Conservation (phyloP, 139 green algal genomes). For the Volvox africanus region DNA sequence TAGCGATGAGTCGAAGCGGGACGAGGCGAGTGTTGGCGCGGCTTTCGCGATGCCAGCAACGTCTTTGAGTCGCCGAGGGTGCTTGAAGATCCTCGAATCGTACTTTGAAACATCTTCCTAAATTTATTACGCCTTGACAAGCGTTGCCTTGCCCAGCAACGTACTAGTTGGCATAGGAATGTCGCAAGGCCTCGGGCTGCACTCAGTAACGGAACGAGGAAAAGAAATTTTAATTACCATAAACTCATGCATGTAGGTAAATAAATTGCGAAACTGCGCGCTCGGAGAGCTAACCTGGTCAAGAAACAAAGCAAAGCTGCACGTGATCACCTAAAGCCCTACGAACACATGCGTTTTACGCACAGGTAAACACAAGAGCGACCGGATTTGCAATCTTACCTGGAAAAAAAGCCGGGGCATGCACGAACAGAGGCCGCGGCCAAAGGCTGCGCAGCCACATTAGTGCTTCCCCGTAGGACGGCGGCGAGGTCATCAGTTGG, state of each 20-base stretch:
- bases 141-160: constrained; percentile 11
- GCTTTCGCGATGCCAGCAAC: background rate
- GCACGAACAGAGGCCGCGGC: background rate
- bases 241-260: background rate
- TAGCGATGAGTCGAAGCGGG: background rate
- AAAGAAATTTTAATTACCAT: too few relatives aligned
- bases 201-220: background rate
- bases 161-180: constrained; percentile 36
- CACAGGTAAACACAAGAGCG: background rate
- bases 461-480: background rate
- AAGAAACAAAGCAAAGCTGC: too few relatives aligned
- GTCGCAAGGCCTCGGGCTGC: constrained; percentile 30
- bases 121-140: constrained; percentile 30
- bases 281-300: too few relatives aligned
- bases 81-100: background rate
- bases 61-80: background rate
- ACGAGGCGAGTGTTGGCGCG: background rate
- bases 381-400: background rate
- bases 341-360: too few relatives aligned
- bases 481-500: constrained; percentile 18
- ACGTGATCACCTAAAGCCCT: too few relatives aligned
- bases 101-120: background rate
- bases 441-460: too few relatives aligned
- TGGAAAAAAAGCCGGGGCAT: constrained; percentile 39
- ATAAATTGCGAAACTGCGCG: too few relatives aligned